phyloP scores from a whole-genome alignment of 352 stramenopile species.

The Pythium angustatum region DNA sequence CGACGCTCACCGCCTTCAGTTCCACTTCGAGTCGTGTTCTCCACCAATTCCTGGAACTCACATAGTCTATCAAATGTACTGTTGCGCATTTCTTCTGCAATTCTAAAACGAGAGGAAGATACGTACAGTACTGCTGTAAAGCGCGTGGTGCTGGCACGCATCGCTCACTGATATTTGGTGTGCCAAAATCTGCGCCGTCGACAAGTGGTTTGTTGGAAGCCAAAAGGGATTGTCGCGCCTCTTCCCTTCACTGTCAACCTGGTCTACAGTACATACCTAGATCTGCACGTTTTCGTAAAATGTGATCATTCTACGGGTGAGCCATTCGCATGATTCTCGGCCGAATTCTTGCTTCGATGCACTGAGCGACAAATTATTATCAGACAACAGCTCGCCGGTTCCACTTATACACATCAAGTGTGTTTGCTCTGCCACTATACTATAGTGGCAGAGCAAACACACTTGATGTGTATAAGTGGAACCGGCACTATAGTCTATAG shows the following conservation, averaged over 20 bases:
- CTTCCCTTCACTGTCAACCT: not conserved
- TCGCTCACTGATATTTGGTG: not conserved
- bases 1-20: too few species aligned
- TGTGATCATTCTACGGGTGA: not conserved
- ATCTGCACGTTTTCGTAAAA: not conserved
- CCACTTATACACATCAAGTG: too few species aligned
- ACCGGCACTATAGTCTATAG: too few species aligned
- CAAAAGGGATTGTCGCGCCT: not conserved
- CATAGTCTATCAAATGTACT: not conserved
- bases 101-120: not conserved
- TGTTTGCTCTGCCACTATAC: too few species aligned
- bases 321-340: not conserved
- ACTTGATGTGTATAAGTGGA: too few species aligned
- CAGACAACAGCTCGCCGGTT: too few species aligned
- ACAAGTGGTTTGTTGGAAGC: not conserved
- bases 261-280: not conserved
- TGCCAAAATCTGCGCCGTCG: not conserved
- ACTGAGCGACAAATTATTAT: too few species aligned
- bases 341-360: too few species aligned
- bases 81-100: not conserved
- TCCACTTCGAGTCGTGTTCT: slow-evolving; percentile 17
- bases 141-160: not conserved
- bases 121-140: not conserved
- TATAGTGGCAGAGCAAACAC: too few species aligned
- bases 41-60: slow-evolving; percentile 7